Evolutionary conservation across 2,329 filamentous ascomycete genomes (phyloP), one percentile per base, ranked within the genome.

Genomic region (Fusarium begoniae): DNA sequence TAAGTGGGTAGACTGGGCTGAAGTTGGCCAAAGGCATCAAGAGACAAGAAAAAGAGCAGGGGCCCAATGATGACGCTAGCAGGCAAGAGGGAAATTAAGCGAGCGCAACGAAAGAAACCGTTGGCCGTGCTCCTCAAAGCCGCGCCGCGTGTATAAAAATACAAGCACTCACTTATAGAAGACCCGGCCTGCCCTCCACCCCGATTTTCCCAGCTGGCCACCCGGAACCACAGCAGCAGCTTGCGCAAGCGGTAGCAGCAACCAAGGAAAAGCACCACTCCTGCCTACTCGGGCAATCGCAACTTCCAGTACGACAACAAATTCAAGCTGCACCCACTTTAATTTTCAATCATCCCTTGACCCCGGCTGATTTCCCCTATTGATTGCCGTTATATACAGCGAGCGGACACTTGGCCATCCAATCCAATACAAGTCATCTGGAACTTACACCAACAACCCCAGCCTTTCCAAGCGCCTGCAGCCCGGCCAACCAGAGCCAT

Each of bases 131-230:
- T 76, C 63, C 53, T 69, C 63, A 71, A 75, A 73, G 70, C 75
- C 73, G 78, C 75, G 77, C 73, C 78, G 77, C 82, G 82, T 83
- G 83, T 84, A 84, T 84, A 84, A 84, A 84, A 84, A 82, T 84
- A 82, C 81, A 84, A 78, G 80, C 78, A 81, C 79, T 81, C 81
- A 82, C 82, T 83, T 83, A 84, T 84, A 83, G 82, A 83, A 83
- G 82, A 81, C 80, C 81, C 69, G 80, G 81, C 82, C 81, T 83
- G 82, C 83, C 83, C 82, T 83, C 83, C 83, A 82, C 82, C 81
- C 80, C 79, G 75, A 80, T 82, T 83, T 80, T 80, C 77, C 80
- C 80, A 78, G 69, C 74, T 77, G 74, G 74, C 74, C 77, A 74
- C 69, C 73, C 63, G 70, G 75, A 70, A 77, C 71, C 75, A 74